Conservation (phyloP, 148 eudicot genomes). For the Diospyros kaki region DNA sequence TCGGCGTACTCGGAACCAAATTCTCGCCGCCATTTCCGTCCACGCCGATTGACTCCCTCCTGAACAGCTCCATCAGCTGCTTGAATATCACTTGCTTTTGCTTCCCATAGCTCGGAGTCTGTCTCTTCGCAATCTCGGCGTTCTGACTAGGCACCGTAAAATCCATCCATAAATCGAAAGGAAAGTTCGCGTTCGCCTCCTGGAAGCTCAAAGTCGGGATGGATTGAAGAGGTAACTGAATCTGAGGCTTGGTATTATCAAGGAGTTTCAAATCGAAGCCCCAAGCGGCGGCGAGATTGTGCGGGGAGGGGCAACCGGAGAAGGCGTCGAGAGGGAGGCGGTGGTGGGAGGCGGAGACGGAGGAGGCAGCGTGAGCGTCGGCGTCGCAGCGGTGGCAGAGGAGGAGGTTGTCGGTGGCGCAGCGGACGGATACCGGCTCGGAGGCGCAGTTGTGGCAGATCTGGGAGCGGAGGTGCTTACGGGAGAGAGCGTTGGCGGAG, state of each 20-base stretch:
- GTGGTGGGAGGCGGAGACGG: constrained; percentile 25
- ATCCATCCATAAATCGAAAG: constrained; percentile 8
- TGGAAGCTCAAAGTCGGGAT: neutral
- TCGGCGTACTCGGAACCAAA: constrained; percentile 18
- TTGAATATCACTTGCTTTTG: constrained; percentile 39
- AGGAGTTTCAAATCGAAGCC: constrained; percentile 32
- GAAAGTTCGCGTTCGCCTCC: neutral
- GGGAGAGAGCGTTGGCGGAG: constrained; percentile 79
- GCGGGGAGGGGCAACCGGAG: constrained; percentile 52
- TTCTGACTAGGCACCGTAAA: constrained; percentile 9
- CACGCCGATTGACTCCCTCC: constrained; percentile 1
- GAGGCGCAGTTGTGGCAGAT: constrained; percentile 62
- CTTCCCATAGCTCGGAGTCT: constrained; percentile 22
- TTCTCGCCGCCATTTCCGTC: neutral
- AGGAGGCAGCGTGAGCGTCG: constrained; percentile 34
- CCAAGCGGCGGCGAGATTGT: constrained; percentile 46
- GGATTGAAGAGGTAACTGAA: neutral
- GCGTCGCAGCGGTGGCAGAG: constrained; percentile 62
- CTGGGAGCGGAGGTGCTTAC: constrained; percentile 69
- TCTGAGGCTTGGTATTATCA: neutral
- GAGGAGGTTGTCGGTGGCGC: constrained; percentile 39
- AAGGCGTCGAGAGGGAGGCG: constrained; percentile 44
- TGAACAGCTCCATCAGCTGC: constrained; percentile 47
- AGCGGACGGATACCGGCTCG: constrained; percentile 42
- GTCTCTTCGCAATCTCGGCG: constrained; percentile 12